Evolutionary conservation across 1,284 basidiomycete species (phyloP), one percentile per base, ranked within the genome.

Genomic region (Apiotrichum laibachii): DNA sequence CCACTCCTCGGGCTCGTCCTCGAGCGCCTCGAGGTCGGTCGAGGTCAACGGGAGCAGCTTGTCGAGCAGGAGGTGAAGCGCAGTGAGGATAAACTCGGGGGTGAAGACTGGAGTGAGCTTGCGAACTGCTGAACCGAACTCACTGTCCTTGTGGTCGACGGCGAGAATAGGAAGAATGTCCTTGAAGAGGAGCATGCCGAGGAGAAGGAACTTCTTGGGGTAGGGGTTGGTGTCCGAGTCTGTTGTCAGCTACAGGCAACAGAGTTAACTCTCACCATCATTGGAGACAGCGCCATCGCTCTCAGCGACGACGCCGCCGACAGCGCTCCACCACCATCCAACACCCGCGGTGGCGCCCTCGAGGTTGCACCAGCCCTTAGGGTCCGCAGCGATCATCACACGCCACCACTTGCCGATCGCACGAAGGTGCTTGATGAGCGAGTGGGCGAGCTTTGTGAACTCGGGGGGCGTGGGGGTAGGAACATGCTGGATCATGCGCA

Each of bases 1-100:
- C 90, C 91, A 95, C 69, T 92, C 89, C 77, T 95, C 92, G 0
- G 91, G 90, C 75, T 92, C 89, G 31, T 83, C 82, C 78, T 87
- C 83, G 86, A 92, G 89, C 4, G 80, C 82, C 63, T 90, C 85
- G 6, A 94, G 81, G 73, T 94, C 91, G 6, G 82, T 78, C 1
- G 87, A 82, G 56, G 88, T 89, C 37, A 94, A 80, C 5, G 89
- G 89, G 70, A 95, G 86, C 68, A 92, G 88, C 26, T 88, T 84
- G 39, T 87, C 87, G 26, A 94, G 83, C 7, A 95, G 82, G 16
- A 92, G 79, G 61, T 84, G 83, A 34, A 92, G 87, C 0, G 90
- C 88, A 50, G 86, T 85, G 63, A 88, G 83, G 6, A 95, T 86
- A 69, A 92, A 90, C 13, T 85, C 81, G 57, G 83, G 80, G 1